These are phyloP conservation scores for Microbotryum violaceum DNA, from an alignment of 1,284 basidiomycete genomes.

Conservation along the genomic window DNA sequence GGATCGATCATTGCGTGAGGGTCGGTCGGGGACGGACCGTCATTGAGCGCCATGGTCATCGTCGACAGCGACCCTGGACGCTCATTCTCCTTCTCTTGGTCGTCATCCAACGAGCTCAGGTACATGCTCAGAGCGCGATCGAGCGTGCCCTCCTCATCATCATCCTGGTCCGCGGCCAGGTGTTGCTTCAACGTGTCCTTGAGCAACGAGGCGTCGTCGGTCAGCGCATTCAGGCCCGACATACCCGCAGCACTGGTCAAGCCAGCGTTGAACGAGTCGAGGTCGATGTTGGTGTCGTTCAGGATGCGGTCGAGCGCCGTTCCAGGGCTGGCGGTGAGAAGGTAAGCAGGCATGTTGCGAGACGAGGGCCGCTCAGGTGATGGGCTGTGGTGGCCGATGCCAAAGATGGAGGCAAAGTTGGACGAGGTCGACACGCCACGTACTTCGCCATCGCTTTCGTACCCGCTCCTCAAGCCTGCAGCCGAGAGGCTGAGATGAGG, in stretches of 20 bases:
- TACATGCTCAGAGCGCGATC: constrained; percentile 14
- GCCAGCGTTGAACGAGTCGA: constrained; percentile 1
- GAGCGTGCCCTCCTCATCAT: background rate
- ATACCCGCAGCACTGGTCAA: background rate
- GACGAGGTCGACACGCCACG: background rate
- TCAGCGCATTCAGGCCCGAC: background rate
- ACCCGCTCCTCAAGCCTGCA: constrained; percentile 4
- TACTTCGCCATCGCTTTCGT: constrained; percentile 23
- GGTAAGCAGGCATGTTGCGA: constrained; percentile 21
- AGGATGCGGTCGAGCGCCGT: constrained; percentile 31
- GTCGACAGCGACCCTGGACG: background rate
- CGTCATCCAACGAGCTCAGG: too few species aligned
- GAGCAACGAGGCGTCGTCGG: too few species aligned
- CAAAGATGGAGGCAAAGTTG: constrained; percentile 15
- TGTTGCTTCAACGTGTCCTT: too few species aligned
- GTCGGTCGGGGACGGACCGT: too few species aligned
- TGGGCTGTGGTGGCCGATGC: constrained; percentile 15
- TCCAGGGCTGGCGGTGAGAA: constrained; percentile 33
- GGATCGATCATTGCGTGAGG: background rate
- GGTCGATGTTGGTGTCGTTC: constrained; percentile 28
- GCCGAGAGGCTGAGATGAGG: background rate
- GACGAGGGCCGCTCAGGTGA: constrained; percentile 8
- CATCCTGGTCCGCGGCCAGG: background rate
- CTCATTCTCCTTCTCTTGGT: background rate
- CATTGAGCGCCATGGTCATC: background rate